These are phyloP conservation scores for Dimocarpus longan DNA, from an alignment of 345 rosid species.

Conservation along the genomic window DNA sequence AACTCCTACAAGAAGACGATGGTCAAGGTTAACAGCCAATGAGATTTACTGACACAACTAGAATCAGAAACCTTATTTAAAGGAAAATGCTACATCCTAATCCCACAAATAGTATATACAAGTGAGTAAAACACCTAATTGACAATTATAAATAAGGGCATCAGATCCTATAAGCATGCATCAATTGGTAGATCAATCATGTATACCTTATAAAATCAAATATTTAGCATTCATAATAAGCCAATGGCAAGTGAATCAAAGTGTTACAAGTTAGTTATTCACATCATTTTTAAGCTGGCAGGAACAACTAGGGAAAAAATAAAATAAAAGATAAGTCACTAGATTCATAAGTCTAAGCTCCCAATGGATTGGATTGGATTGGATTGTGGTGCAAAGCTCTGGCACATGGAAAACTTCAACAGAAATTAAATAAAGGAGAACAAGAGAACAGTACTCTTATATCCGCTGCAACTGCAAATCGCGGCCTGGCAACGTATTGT, in stretches of 20 bases:
- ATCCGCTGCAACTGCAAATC: slow-evolving; percentile 3
- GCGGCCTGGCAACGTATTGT: not conserved
- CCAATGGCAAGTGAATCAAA: slow-evolving; percentile 5
- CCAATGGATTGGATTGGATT: not conserved
- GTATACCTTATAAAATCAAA: not conserved
- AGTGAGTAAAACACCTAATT: not conserved
- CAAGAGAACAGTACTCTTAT: not conserved
- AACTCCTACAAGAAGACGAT: too few relatives aligned
- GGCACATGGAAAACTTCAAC: not conserved
- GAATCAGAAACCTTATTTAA: not conserved
- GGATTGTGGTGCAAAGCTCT: not conserved
- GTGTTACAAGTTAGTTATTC: slow-evolving; percentile 9
- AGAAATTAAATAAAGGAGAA: not conserved
- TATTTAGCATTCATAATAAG: slow-evolving; percentile 2
- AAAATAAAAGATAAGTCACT: not conserved
- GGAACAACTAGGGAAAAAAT: not conserved
- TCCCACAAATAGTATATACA: not conserved
- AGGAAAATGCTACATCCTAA: not conserved
- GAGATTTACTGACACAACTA: not conserved
- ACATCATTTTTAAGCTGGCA: slow-evolving; percentile 5
- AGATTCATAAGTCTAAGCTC: not conserved
- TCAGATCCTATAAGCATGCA: not conserved
- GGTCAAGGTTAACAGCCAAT: not conserved
- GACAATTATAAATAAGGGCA: not conserved
- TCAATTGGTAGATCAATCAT: not conserved